Percentiles rank a stretch among this genome's conserved stretches.
phyloP scores from a whole-genome alignment of 345 rosid species.

The Trapa incisa region DNA sequence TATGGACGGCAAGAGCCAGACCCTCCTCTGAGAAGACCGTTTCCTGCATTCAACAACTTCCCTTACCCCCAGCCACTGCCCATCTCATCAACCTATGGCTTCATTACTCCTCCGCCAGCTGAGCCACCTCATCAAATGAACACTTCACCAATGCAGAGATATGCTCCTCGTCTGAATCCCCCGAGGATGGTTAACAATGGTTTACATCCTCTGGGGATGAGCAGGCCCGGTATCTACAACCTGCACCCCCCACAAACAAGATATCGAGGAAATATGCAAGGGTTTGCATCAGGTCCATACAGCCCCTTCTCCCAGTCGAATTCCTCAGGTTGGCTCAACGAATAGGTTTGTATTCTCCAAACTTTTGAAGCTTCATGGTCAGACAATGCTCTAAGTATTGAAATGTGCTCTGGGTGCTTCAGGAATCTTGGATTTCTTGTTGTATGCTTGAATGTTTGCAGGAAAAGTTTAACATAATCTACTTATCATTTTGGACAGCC shows the following conservation, averaged over 20 bases:
- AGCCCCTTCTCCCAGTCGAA: conserved; percentile 18
- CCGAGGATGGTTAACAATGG: conserved; percentile 19
- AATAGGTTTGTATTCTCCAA: conserved; percentile 16
- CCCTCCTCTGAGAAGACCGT: conserved; percentile 17
- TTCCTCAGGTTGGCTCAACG: conserved; percentile 61
- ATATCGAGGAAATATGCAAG: conserved; percentile 10
- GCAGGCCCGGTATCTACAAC: conserved; percentile 15
- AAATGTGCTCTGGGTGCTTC: neutral
- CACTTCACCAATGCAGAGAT: conserved; percentile 41
- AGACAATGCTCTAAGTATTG: neutral
- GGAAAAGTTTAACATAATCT: neutral
- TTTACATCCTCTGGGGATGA: conserved; percentile 19
- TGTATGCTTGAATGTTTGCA: no score
- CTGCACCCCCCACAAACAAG: conserved; percentile 15
- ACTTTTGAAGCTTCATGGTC: neutral
- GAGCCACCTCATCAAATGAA: conserved; percentile 22
- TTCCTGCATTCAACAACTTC: conserved; percentile 12
- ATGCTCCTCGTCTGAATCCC: conserved; percentile 46
- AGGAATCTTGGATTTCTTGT: neutral
- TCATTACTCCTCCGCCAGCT: conserved; percentile 8
- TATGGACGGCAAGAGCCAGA: conserved; percentile 22
- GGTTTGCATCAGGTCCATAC: conserved; percentile 41
- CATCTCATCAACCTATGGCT: conserved; percentile 20
- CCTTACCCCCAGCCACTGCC: conserved; percentile 20
- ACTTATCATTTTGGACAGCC: neutral